phyloP scores from a whole-genome alignment of 176 grass and related monocot genomes.

The Echinochloa phyllopogon region DNA sequence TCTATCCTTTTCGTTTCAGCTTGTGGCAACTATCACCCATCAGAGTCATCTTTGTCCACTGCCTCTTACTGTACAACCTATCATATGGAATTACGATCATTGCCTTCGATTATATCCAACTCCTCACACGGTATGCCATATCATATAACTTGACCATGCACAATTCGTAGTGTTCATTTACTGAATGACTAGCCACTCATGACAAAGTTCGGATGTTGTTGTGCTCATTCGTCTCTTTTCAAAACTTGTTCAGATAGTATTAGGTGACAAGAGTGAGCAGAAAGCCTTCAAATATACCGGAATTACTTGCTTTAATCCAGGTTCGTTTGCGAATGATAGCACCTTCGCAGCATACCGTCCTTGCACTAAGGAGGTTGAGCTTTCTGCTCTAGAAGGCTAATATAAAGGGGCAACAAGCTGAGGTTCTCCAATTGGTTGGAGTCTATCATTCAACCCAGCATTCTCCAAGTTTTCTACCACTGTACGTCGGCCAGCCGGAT shows the following conservation, averaged over 20 bases:
- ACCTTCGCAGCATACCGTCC: conserved; percentile 92
- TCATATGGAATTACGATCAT: conserved; percentile 99
- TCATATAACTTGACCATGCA: conserved; percentile 20
- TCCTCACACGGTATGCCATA: conserved; percentile 73
- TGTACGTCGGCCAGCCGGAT: conserved; percentile 22
- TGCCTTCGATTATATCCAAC: conserved; percentile 92
- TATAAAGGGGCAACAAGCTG: conserved; percentile 19
- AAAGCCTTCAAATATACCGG: conserved; percentile 97
- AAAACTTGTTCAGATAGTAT: conserved; percentile 80
- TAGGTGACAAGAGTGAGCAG: conserved; percentile 90
- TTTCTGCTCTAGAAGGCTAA: conserved; percentile 83
- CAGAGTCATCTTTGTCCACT: conserved; percentile 98
- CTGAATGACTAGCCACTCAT: background rate
- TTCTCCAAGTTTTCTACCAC: background rate
- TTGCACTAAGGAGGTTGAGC: conserved; percentile 92
- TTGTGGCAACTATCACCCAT: conserved; percentile 95
- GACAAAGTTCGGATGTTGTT: conserved; percentile 11
- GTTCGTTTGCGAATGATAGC: conserved; percentile 87
- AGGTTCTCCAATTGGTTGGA: conserved; percentile 30
- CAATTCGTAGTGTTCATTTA: background rate
- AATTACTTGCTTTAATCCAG: conserved; percentile 97
- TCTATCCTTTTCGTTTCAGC: conserved; percentile 54
- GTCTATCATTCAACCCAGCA: conserved; percentile 22
- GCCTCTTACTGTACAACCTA: conserved; percentile 91
- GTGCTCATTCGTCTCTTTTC: conserved; percentile 34